Conservation (phyloP, 1,139 yeast species). For the Kodamaea arcana region DNA sequence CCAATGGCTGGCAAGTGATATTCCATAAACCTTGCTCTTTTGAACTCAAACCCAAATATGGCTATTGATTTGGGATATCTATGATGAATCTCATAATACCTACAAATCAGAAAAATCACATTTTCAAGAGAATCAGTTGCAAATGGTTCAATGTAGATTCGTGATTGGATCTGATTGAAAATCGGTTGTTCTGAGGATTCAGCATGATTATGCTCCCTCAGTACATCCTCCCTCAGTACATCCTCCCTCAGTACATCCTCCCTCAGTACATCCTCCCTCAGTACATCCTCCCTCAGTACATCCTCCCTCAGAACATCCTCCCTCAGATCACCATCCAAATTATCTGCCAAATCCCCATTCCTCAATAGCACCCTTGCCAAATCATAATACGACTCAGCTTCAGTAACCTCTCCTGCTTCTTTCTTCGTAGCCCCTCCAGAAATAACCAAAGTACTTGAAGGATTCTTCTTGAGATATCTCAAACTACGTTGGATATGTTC, state of each 20-base stretch:
- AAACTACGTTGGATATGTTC: constrained; percentile 51
- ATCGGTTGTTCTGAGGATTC: background rate
- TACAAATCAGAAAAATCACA: constrained; percentile 56
- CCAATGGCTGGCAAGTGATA: constrained; percentile 42
- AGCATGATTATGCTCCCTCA: too few species aligned
- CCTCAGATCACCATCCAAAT: constrained; percentile 22
- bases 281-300: too few species aligned
- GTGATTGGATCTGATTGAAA: too few species aligned
- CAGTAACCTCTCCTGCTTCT: constrained; percentile 53
- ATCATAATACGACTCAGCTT: constrained; percentile 54
- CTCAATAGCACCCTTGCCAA: constrained; percentile 19
- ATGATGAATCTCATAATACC: constrained; percentile 48
- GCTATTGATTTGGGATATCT: constrained; percentile 50
- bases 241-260: too few species aligned
- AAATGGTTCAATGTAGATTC: constrained; percentile 53
- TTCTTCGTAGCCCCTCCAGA: constrained; percentile 74
- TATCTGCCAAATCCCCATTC: too few species aligned
- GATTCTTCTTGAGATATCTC: constrained; percentile 25
- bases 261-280: too few species aligned
- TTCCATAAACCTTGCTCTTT: constrained; percentile 52
- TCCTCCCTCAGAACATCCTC: too few species aligned
- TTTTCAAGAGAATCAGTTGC: constrained; percentile 85
- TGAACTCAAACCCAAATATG: constrained; percentile 73
- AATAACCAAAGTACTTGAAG: constrained; percentile 40
- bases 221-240: too few species aligned